Base-by-base conservation (phyloP, 228 moss, liverwort and hornwort genomes). In the Sphagnum magellanicum region DNA sequence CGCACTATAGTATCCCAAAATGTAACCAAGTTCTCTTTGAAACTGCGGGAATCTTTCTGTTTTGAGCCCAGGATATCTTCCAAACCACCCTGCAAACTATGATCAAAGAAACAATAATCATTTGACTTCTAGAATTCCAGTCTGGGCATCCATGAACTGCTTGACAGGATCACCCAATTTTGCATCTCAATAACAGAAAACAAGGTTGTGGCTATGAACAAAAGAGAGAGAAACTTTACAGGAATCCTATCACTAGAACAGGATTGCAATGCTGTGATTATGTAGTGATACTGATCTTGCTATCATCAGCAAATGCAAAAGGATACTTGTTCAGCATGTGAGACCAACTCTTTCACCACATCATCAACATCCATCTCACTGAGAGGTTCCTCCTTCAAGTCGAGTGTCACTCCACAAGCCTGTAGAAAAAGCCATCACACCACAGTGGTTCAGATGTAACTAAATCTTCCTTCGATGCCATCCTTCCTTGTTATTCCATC, bases 321-420 rank as follows among this genome's bases (percentile, higher is more conserved):
- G 90, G 95, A 95, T 95, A 92, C 92, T 86, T 91, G 82, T 76
- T 94, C 92, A 52, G 94, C 90, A 67, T 92, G 80, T 14, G 88
- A 87, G 14, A 90, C 85, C 87, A 98, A 82, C 68, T 90, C 88
- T 78, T 91, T 85, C 64, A 98, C 98, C 10, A 89, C 98, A 66
- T 98, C 98, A 75, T 98, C 94, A 49, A 98, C 93, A 72, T 98
- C 98, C 63, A 91, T 91, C 61, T 91, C 89, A 72, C 79, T 74
- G 75, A 77, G 89, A 53, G 81, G 81, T 51, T 80, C 85, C 48
- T 86, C 85, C 60, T 90, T 79, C 76, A 87, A 73, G 67, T 84
- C 84, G 63, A 85, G 85, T 67, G 83, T 87, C 73, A 90, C 90
- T 78, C 92, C 94, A 78, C 93, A 98, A 70, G 92, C 86, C 97